phyloP scores from a whole-genome alignment of 768 basidiomycete species.

The button mushroom (Agaricus bisporus) region DNA sequence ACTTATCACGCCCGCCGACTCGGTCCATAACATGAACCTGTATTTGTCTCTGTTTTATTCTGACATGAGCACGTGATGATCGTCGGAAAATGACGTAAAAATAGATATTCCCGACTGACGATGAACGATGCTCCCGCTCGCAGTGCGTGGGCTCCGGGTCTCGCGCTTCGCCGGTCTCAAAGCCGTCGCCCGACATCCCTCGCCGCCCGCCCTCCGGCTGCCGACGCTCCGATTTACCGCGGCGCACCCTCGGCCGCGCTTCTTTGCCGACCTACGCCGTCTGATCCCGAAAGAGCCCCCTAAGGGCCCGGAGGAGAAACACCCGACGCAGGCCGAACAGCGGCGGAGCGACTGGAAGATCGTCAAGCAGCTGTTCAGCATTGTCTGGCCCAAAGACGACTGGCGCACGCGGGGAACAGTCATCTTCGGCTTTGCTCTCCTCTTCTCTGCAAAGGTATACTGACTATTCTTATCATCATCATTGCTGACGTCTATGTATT shows the following conservation, averaged over 20 bases:
- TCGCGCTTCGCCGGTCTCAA: not conserved
- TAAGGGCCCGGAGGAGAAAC: not conserved
- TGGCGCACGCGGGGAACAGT: constrained; percentile 81
- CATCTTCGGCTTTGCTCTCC: constrained; percentile 69
- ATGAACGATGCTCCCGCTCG: not conserved
- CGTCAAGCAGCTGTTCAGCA: constrained; percentile 71
- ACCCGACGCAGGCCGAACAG: constrained; percentile 40
- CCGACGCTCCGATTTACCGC: not conserved
- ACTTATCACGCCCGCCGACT: not conserved
- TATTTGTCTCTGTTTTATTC: not conserved
- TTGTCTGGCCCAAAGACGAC: constrained; percentile 90
- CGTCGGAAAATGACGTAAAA: not conserved
- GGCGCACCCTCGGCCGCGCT: not conserved
- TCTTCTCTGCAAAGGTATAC: constrained; percentile 81
- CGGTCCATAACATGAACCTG: not conserved
- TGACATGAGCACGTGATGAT: not conserved
- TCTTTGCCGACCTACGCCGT: not conserved
- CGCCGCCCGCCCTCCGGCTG: not conserved
- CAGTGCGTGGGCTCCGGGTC: not conserved
- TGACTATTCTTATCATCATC: not conserved
- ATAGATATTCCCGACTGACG: not conserved
- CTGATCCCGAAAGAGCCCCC: not conserved
- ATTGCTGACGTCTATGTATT: not conserved
- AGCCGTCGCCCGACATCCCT: not conserved
- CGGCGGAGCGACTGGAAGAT: constrained; percentile 83